Base-by-base conservation (phyloP, 2,329 filamentous ascomycete genomes). In the Xylogone sp. region DNA sequence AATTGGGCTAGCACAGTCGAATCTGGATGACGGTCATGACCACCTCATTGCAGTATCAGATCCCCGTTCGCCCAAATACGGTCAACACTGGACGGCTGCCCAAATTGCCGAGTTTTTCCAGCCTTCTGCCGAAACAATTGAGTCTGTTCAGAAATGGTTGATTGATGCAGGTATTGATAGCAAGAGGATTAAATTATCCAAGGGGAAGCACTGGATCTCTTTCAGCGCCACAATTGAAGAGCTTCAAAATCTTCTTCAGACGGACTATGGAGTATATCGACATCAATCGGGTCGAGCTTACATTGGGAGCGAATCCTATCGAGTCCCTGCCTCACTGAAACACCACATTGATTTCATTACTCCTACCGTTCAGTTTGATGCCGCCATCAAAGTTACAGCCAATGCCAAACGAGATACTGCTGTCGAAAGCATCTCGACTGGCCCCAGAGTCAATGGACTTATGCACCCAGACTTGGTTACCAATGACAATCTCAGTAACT, bases 101-200 rank as follows among this genome's bases (percentile, higher is more conserved):
- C 64, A 76, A 57, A 63, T 78, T 2, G 64, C 69, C 8, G 67
- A 71, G 12, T 71, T 68, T 47, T 78, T 77, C 63, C 67, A 73
- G 1, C 69, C 70, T 4, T 60, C 59, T 12, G 45, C 59, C 5
- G 73, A 79, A 42, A 68, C 77, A 4, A 72, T 83, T 2, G 67
- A 74, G 16, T 65, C 73, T 1, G 76, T 83, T 24, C 73, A 73
- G 58, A 59, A 69, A 8, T 85, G 81, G 81, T 71, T 84, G n/a
- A 63, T 70, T 19, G 62, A 66, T 4, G 72, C 75, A 21, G 82
- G 81, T 5, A 78, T 85, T 42, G 60, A 70, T 18, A 62, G 65
- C 2, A 67, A 69, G 2, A 71, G 77, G 4, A 70, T 84, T 43
- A 67, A 66, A 39, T 72, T 79, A 43, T 78, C 79, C 0, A 47